phyloP scores from a whole-genome alignment of 2,329 filamentous ascomycete genomes.

The Teratosphaeriaceae sp. region DNA sequence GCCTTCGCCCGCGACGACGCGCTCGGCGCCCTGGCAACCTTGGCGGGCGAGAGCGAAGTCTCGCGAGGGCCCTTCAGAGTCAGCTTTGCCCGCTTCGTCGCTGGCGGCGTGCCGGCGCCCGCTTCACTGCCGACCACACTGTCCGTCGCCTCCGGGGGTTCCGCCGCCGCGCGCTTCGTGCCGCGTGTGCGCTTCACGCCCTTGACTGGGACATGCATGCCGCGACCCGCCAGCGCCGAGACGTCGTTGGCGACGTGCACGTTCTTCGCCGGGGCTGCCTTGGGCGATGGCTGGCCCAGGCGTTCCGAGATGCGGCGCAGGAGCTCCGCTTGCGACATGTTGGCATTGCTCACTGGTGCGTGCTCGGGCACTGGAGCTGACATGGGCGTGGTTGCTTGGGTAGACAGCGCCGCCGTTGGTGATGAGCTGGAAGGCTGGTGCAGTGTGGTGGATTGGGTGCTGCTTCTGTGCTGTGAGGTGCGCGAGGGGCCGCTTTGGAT shows the following conservation, averaged over 20 bases:
- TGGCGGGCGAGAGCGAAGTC: neutral
- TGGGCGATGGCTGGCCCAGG: neutral
- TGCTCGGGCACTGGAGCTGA: neutral
- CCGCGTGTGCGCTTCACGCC: slow-evolving; percentile 5
- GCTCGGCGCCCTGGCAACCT: neutral
- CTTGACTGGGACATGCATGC: slow-evolving; percentile 7
- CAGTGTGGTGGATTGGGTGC: neutral
- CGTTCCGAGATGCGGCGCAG: neutral
- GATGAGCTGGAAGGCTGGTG: neutral
- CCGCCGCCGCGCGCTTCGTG: slow-evolving; percentile 4
- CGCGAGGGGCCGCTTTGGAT: neutral
- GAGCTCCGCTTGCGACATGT: neutral
- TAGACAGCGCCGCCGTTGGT: neutral
- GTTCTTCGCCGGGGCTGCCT: neutral
- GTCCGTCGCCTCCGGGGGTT: slow-evolving; percentile 1
- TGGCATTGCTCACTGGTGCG: neutral
- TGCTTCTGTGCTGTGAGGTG: neutral
- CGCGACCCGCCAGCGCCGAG: slow-evolving; percentile 6
- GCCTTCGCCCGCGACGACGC: neutral
- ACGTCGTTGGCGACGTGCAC: neutral
- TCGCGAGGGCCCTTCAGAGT: slow-evolving; percentile 3
- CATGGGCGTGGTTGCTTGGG: neutral
- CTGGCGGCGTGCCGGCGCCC: neutral
- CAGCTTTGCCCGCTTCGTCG: slow-evolving; percentile 2
- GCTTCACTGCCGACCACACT: neutral